These are phyloP conservation scores for Exserohilum rostratum DNA, from an alignment of 2,329 filamentous ascomycete genomes.

Conservation along the genomic window DNA sequence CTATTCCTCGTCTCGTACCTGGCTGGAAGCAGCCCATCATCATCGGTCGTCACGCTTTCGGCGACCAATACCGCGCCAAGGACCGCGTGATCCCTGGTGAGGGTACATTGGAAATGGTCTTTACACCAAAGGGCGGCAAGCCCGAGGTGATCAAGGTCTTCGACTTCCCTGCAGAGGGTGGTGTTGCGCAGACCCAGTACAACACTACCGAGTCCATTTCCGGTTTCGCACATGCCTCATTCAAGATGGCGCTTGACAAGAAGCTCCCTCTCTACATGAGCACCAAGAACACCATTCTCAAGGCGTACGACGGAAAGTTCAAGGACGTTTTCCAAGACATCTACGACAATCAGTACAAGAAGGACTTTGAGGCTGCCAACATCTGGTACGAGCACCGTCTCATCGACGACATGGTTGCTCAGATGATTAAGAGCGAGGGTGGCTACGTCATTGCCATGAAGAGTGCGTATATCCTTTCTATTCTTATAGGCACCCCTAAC, in stretches of 20 bases:
- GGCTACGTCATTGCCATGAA: slow-evolving; percentile 98
- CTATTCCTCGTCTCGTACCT: slow-evolving; percentile 89
- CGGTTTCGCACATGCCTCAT: slow-evolving; percentile 93
- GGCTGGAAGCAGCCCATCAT: slow-evolving; percentile 99
- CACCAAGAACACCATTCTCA: slow-evolving; percentile 99
- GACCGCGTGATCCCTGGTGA: slow-evolving; percentile 82
- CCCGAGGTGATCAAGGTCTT: slow-evolving; percentile 88
- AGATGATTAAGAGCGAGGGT: slow-evolving; percentile 99
- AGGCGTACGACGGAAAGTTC: slow-evolving; percentile 98
- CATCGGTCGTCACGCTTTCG: slow-evolving; percentile 97
- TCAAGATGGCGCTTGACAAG: slow-evolving; percentile 93
- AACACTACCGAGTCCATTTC: slow-evolving; percentile 96
- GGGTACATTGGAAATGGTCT: slow-evolving; percentile 93
- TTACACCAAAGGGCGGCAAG: slow-evolving; percentile 80
- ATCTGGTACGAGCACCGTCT: slow-evolving; percentile 99
- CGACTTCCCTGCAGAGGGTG: slow-evolving; percentile 84
- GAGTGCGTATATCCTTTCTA: slow-evolving; percentile 64
- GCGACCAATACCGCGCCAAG: slow-evolving; percentile 97
- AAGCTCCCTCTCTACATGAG: slow-evolving; percentile 96
- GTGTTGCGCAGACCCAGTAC: slow-evolving; percentile 94
- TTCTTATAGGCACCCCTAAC: slow-evolving; percentile 15
- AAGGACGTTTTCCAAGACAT: slow-evolving; percentile 99
- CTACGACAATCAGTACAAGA: slow-evolving; percentile 86
- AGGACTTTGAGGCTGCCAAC: slow-evolving; percentile 84
- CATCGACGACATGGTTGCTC: slow-evolving; percentile 99